phyloP scores from a whole-genome alignment of 192 early-diverging fungal genomes.

The Funneliformis mosseae region DNA sequence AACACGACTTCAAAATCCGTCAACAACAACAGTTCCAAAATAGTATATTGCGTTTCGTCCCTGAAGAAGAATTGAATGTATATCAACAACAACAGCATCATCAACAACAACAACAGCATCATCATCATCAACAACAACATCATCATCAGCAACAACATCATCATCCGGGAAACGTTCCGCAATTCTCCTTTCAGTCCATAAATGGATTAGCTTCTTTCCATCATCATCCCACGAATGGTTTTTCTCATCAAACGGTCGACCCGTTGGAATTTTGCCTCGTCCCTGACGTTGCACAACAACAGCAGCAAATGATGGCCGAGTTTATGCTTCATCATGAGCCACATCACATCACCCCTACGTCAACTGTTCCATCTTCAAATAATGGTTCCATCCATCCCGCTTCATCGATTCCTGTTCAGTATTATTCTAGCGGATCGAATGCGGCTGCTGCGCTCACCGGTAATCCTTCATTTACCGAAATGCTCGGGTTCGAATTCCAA shows the following conservation, averaged over 20 bases:
- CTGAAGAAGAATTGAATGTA: not conserved
- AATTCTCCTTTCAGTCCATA: not conserved
- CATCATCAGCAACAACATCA: not conserved
- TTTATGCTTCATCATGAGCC: slow-evolving; percentile 19
- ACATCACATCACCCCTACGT: slow-evolving; percentile 16
- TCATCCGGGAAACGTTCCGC: not conserved
- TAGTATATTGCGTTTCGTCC: not conserved
- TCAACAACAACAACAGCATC: not conserved
- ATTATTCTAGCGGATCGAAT: slow-evolving; percentile 2
- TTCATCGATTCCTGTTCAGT: not conserved
- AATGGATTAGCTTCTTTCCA: not conserved
- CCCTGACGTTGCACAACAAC: slow-evolving; percentile 25
- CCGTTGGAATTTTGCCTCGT: slow-evolving; percentile 8
- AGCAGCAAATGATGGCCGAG: slow-evolving; percentile 25
- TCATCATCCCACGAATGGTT: not conserved
- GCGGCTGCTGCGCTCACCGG: not conserved
- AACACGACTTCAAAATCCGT: slow-evolving; percentile 13
- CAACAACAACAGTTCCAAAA: not conserved
- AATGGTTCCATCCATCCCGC: not conserved
- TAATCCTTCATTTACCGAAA: not conserved
- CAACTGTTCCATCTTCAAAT: not conserved
- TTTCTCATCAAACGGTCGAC: not conserved
- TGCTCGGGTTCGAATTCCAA: slow-evolving; percentile 14
- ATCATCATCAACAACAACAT: not conserved
- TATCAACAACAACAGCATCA: not conserved